phyloP scores from a whole-genome alignment of 2,329 filamentous ascomycete species.

The Claviceps humidiphila region DNA sequence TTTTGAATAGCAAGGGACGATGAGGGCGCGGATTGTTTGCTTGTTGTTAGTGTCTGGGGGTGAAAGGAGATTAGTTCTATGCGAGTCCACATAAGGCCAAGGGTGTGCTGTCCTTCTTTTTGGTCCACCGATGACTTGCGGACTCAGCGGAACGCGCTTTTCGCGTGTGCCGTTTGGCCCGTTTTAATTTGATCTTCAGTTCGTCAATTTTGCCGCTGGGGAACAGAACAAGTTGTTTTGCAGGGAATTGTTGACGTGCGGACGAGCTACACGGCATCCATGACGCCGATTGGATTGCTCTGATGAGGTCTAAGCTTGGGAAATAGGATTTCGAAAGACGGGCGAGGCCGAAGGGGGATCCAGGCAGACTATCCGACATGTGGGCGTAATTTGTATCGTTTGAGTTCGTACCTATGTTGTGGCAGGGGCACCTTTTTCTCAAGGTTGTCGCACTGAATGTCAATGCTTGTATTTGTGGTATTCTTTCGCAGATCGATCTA shows the following conservation, averaged over 20 bases:
- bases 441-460: background rate
- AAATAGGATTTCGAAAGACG: background rate
- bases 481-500: background rate
- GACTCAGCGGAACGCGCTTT: background rate
- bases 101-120: background rate
- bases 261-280: background rate
- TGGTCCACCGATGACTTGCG: background rate
- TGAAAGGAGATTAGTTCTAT: background rate
- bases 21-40: constrained; percentile 9
- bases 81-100: background rate
- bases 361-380: background rate
- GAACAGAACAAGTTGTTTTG: background rate
- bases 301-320: background rate
- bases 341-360: background rate
- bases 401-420: background rate
- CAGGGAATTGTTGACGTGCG: background rate
- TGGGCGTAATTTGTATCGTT: background rate
- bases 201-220: background rate
- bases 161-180: background rate
- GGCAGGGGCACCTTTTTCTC: background rate
- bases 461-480: constrained; percentile 4
- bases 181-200: background rate
- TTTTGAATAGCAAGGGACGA: constrained; percentile 25
- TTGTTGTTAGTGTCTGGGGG: background rate
- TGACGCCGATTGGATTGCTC: background rate